Evolutionary conservation across 495 filamentous ascomycete species (phyloP), one percentile per base, ranked within the genome.

Genomic region (Xylaria nigripes): DNA sequence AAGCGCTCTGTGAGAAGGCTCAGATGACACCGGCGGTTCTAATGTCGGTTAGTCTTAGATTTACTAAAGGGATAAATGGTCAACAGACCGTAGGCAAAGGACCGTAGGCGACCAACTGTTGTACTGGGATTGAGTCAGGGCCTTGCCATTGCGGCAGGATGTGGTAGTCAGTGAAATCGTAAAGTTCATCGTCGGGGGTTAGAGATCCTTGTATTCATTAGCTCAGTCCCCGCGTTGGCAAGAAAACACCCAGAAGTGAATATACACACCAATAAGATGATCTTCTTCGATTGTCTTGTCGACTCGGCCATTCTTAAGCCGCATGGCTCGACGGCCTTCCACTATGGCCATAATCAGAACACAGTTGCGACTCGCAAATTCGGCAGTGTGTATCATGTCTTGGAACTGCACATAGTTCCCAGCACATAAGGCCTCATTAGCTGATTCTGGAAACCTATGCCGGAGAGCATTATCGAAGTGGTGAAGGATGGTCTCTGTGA

Each of bases 351-450:
- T 70, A 45, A 67, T 68, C 2, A 72, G 45, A 1, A 72, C 71
- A 45, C 72, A 71, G 55, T 72, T 79, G 29, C 59, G 50, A 4
- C 64, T 59, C 42, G 78, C 65, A 12, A 51, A 63, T 22, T 70
- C 51, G 24, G 69, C 65, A 34, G 66, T 67, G 22, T 70, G 42
- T 10, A 61, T 61, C 48, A 80, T 62, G 18, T 66, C 59, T 6
- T 73, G 60, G 1, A 80, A 66, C 46, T 70, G 69, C 22, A 68
- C 68, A 62, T 79, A 80, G 55, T 62, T 77, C 1, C 70, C 71
- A 19, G 69, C 47, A 15, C 70, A 62, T 21, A 79, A 68, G 10
- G 76, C 69, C 29, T 72, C 65, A 64, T 70, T 75, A 50, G 75
- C 67, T 19, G 56, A 57, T 8, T 68, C 57, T 3, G 76, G 75